phyloP scores from a whole-genome alignment of 805 yeast species.

The Torulaspora delbrueckii region DNA sequence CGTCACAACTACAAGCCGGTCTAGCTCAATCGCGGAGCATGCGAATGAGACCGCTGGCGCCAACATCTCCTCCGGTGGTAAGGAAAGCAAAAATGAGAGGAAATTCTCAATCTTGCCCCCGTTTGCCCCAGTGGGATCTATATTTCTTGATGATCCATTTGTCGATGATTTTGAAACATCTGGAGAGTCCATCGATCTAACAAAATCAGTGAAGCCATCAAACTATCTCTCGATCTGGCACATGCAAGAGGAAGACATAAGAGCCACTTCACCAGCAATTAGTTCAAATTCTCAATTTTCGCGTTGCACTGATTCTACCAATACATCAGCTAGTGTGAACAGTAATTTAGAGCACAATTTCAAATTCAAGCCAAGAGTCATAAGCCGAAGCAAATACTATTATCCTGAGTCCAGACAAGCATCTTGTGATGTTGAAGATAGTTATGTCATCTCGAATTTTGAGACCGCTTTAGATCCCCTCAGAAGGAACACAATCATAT shows the following conservation, averaged over 20 bases:
- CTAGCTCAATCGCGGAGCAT: neutral
- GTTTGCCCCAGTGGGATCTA: slow-evolving; percentile 16
- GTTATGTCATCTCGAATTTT: slow-evolving; percentile 6
- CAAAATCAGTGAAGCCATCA: slow-evolving; percentile 16
- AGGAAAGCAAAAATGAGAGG: neutral
- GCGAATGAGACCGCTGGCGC: neutral
- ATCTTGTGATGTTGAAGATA: slow-evolving; percentile 6
- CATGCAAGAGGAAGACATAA: slow-evolving; percentile 23
- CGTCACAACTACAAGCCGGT: neutral
- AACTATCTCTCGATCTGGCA: slow-evolving; percentile 34
- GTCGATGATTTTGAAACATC: slow-evolving; percentile 25
- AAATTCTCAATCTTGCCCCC: slow-evolving; percentile 12
- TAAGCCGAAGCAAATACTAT: slow-evolving; percentile 18
- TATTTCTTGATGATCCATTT: slow-evolving; percentile 29
- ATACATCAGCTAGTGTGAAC: slow-evolving; percentile 11
- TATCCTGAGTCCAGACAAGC: slow-evolving; percentile 11
- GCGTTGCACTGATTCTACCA: slow-evolving; percentile 19
- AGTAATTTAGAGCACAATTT: slow-evolving; percentile 11
- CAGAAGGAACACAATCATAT: slow-evolving; percentile 21
- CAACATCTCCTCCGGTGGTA: neutral
- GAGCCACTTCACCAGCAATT: slow-evolving; percentile 21
- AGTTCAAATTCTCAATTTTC: slow-evolving; percentile 28
- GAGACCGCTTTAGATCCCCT: slow-evolving; percentile 23
- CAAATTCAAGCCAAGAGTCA: slow-evolving; percentile 29
- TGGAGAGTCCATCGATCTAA: slow-evolving; percentile 21